Percentiles rank a stretch among this genome's conserved stretches.
Conservation (phyloP, 495 filamentous ascomycete genomes). For the Penicillium arizonense region DNA sequence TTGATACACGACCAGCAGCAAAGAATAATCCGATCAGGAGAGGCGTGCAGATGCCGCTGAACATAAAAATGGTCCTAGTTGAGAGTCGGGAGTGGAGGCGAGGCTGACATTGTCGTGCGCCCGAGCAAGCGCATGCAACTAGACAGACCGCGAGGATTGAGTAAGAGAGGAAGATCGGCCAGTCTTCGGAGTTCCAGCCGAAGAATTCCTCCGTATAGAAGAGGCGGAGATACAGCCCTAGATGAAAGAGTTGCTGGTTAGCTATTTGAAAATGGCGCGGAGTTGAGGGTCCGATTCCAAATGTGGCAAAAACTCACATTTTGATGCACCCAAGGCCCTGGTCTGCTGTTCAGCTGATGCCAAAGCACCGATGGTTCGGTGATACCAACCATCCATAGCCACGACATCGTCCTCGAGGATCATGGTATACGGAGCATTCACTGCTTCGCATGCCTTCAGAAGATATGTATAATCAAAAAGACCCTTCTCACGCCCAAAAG, state of each 20-base stretch:
- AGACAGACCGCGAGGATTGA: constrained; percentile 19
- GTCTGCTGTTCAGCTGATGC: constrained; percentile 29
- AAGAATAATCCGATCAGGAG: constrained; percentile 32
- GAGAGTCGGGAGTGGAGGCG: constrained; percentile 9
- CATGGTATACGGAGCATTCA: constrained; percentile 36
- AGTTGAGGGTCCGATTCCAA: background rate
- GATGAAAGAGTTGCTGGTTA: background rate
- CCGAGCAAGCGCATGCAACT: constrained; percentile 6
- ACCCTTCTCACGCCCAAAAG: constrained; percentile 26
- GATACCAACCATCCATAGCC: constrained; percentile 51
- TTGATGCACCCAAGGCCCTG: constrained; percentile 14
- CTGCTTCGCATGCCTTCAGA: constrained; percentile 38
- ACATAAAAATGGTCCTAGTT: constrained; percentile 9
- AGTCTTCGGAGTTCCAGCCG: constrained; percentile 54
- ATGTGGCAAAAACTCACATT: constrained; percentile 20
- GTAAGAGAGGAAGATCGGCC: constrained; percentile 35
- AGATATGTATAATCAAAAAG: constrained; percentile 44
- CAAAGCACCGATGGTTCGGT: constrained; percentile 38
- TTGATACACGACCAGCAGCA: constrained; percentile 32
- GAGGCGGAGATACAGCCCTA: constrained; percentile 52
- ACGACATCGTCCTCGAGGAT: constrained; percentile 56
- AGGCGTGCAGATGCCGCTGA: constrained; percentile 24
- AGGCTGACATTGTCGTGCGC: constrained; percentile 1
- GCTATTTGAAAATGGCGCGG: too few species aligned
- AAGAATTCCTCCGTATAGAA: constrained; percentile 55